Evolutionary conservation across 306 rosid species (phyloP).

Genomic region (Begonia masoniana): DNA sequence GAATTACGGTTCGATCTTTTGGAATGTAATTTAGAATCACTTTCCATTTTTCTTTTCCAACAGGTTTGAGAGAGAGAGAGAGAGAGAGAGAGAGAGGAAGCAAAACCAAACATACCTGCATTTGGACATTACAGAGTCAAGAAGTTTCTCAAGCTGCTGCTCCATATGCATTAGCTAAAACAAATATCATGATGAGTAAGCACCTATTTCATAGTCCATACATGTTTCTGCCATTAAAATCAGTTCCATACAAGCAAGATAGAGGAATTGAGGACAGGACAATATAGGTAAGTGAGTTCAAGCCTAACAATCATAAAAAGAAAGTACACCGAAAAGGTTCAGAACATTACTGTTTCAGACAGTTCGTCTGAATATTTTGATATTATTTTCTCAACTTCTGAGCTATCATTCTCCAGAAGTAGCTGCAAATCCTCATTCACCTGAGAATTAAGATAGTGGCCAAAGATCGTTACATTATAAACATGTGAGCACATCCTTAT

Average conservation of each 20-base stretch:
- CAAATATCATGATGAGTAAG: background rate
- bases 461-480: too few species aligned
- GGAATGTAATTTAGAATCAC: too few species aligned
- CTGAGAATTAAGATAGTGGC: conserved; percentile 15
- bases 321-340: background rate
- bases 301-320: background rate
- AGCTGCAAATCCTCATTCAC: conserved; percentile 34
- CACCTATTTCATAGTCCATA: too few species aligned
- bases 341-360: conserved; percentile 41
- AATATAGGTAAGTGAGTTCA: too few species aligned
- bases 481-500: too few species aligned
- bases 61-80: background rate
- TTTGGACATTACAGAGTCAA: conserved; percentile 36
- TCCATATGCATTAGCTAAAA: conserved; percentile 70
- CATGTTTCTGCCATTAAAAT: too few species aligned
- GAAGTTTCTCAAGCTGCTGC: conserved; percentile 60
- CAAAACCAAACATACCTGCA: conserved; percentile 40
- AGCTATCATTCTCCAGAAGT: conserved; percentile 35
- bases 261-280: too few species aligned
- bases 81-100: conserved; percentile 1
- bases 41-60: background rate
- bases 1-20: too few species aligned
- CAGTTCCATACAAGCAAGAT: too few species aligned
- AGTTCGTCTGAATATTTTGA: conserved; percentile 42
- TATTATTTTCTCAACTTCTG: conserved; percentile 34